Evolutionary conservation across 768 basidiomycete species (phyloP).

Genomic region (Rhodotorula babjevae): DNA sequence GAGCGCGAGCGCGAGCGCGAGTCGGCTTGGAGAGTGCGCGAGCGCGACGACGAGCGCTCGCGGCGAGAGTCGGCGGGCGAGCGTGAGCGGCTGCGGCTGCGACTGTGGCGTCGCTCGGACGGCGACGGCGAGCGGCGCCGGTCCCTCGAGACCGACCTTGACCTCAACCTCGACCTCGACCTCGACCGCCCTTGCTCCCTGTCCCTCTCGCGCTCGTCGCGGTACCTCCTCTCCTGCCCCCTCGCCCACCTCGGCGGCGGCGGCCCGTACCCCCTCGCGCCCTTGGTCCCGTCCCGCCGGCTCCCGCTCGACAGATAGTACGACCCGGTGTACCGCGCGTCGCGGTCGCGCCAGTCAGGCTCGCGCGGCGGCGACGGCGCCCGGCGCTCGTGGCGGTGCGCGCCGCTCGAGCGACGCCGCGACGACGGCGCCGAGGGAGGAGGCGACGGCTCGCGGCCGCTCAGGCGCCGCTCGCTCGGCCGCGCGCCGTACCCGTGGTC

Average conservation of each 20-base stretch:
- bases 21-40: not conserved
- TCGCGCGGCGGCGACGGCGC: not conserved
- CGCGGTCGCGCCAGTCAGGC: slow-evolving; percentile 30
- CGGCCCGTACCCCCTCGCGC: not conserved
- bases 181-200: not conserved
- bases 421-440: not conserved
- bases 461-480: not conserved
- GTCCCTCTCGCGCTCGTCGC: not conserved
- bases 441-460: not conserved
- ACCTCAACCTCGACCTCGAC: not conserved
- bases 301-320: slow-evolving; percentile 18
- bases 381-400: too few relatives aligned
- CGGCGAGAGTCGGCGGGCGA: not conserved
- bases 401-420: not conserved
- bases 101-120: not conserved
- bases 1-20: not conserved
- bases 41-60: not conserved
- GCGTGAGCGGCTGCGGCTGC: not conserved
- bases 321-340: slow-evolving; percentile 16
- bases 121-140: not conserved
- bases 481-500: not conserved
- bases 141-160: too few relatives aligned
- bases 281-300: not conserved
- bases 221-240: not conserved
- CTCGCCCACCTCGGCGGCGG: not conserved